Base-by-base conservation (phyloP, 2,329 filamentous ascomycete species). In the Sarocladiaceae sp. region DNA sequence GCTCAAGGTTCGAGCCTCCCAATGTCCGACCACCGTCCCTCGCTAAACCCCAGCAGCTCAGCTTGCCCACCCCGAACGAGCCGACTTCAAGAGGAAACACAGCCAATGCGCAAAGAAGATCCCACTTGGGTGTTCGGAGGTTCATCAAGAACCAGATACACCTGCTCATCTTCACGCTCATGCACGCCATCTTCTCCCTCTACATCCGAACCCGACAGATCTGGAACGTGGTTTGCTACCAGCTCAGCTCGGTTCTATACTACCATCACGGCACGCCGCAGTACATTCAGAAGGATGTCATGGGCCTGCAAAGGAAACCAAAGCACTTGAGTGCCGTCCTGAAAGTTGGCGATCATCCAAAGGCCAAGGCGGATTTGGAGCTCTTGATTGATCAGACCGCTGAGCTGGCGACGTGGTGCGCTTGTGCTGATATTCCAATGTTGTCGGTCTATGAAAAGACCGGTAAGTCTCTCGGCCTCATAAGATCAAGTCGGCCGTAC, bases 241-340 rank as follows among this genome's bases (percentile, higher is more conserved):
- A 86, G 48, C 69, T 91, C 51, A 78, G 88, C 44, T 86, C 88
- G 9, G 77, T 97, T 49, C 73, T 95, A 45, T 90, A 91, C 63
- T 93, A 98, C 68, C 94, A 98, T 67, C 93, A 98, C 64, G 86
- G 88, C 43, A 95, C 91, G 1, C 93, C 93, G 6, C 88, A 95
- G 60, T 80, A 95, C 59, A 95, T 98, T 54, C 82, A 84, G 57
- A 83, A 85, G 57, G 93, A 98, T 66, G 83, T 97, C 20, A 80
- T 80, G 61, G 74, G 76, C 9, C 65, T 98, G 46, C 75, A 72
- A 47, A 80, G 84, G 55, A 66, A 94, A 48, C 93, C 93, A 2
- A 78, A 85, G 52, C 93, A 98, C 59, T 64, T 98, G 42, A 96
- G 89, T 58, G 83, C 95, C 10, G 83, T 97, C 45, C 67, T 98